phyloP scores from a whole-genome alignment of 306 rosid species.

The Arachis stenosperma region DNA sequence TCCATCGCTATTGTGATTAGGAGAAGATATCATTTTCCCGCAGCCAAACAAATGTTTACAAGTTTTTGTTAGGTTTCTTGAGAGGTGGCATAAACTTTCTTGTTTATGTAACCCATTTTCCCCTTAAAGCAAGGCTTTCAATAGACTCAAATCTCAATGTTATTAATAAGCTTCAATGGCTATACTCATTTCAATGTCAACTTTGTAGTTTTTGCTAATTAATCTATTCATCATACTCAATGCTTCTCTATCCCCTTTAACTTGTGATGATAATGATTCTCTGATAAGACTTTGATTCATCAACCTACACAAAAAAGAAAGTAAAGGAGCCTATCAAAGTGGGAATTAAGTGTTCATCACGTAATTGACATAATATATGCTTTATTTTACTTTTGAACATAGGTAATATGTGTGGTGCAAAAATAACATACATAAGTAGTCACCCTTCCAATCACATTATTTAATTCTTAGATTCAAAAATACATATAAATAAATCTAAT shows the following conservation, averaged over 20 bases:
- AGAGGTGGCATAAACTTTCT: slow-evolving; percentile 39
- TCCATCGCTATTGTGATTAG: neutral
- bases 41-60: neutral
- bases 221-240: slow-evolving; percentile 56
- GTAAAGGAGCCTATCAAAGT: slow-evolving; percentile 29
- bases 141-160: slow-evolving; percentile 13
- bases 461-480: neutral
- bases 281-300: slow-evolving; percentile 48
- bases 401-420: slow-evolving; percentile 30
- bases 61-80: slow-evolving; percentile 48
- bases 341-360: slow-evolving; percentile 39
- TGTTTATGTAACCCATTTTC: slow-evolving; percentile 56
- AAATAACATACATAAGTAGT: slow-evolving; percentile 11
- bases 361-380: slow-evolving; percentile 34
- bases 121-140: slow-evolving; percentile 60
- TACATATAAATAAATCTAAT: slow-evolving; percentile 5
- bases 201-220: slow-evolving; percentile 54
- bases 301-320: slow-evolving; percentile 2
- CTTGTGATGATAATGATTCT: slow-evolving; percentile 43
- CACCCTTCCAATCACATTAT: neutral
- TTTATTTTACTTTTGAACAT: slow-evolving; percentile 26
- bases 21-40: neutral
- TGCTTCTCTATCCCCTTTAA: slow-evolving; percentile 32
- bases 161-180: slow-evolving; percentile 56
- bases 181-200: slow-evolving; percentile 60